Conservation (phyloP, 2,329 filamentous ascomycete species). For the Nemania diffusa region DNA sequence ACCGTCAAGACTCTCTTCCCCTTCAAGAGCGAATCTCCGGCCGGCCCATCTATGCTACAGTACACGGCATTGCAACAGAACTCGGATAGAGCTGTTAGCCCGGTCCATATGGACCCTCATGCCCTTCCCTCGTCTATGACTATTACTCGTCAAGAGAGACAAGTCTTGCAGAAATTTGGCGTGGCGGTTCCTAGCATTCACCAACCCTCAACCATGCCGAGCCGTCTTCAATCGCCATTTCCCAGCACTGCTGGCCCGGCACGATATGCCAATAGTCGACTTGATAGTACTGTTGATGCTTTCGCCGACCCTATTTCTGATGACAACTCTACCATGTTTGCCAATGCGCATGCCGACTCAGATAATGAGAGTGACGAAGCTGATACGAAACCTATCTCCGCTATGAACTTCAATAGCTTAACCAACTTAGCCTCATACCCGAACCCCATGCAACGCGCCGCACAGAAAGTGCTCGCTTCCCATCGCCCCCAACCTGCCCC, state of each 20-base stretch:
- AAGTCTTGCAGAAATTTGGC: slow-evolving; percentile 33
- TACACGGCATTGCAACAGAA: slow-evolving; percentile 67
- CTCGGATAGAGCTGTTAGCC: slow-evolving; percentile 62
- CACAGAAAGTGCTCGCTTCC: slow-evolving; percentile 58
- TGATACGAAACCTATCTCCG: slow-evolving; percentile 52
- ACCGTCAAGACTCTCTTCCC: slow-evolving; percentile 55
- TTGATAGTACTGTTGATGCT: not conserved
- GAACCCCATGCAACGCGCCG: slow-evolving; percentile 64
- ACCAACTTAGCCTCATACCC: slow-evolving; percentile 66
- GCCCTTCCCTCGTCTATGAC: slow-evolving; percentile 3
- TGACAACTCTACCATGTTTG: slow-evolving; percentile 2
- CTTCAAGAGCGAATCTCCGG: slow-evolving; percentile 46
- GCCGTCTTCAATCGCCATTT: not conserved
- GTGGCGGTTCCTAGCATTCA: not conserved
- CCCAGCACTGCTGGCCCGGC: not conserved
- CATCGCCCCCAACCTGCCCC: slow-evolving; percentile 38
- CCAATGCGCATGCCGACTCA: slow-evolving; percentile 35
- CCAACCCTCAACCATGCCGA: not conserved
- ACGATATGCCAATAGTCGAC: not conserved
- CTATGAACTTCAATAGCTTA: slow-evolving; percentile 63
- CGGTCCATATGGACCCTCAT: slow-evolving; percentile 36
- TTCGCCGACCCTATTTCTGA: not conserved
- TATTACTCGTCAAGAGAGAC: slow-evolving; percentile 17
- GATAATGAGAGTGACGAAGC: slow-evolving; percentile 47
- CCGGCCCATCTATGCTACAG: slow-evolving; percentile 49